These are phyloP conservation scores for Populus ilicifolia DNA, from an alignment of 345 rosid genomes.

Conservation along the genomic window DNA sequence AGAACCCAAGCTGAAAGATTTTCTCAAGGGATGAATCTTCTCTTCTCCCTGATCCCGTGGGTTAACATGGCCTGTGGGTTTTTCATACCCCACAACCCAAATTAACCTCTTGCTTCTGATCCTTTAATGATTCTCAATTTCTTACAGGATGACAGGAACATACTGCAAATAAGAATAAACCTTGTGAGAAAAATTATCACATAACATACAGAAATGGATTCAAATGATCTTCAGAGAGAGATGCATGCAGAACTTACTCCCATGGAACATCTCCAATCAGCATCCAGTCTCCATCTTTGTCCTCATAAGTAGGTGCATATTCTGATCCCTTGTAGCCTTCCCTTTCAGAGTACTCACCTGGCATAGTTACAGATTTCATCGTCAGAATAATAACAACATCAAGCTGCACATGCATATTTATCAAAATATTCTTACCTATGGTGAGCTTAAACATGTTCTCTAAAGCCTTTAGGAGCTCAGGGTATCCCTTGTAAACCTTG, in stretches of 20 bases:
- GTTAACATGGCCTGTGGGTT: conserved; percentile 2
- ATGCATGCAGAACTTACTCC: conserved; percentile 7
- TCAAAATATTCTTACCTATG: conserved; percentile 2
- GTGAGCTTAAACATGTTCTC: conserved; percentile 20
- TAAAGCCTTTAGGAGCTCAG: conserved; percentile 13
- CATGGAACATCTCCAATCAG: conserved; percentile 24
- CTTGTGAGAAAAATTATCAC: not conserved
- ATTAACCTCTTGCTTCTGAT: conserved; percentile 60
- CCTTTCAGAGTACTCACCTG: conserved; percentile 21
- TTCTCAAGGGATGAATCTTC: conserved; percentile 1
- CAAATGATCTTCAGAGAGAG: no score
- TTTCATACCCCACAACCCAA: conserved; percentile 54
- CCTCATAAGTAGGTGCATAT: conserved; percentile 22
- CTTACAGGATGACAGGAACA: conserved; percentile 82
- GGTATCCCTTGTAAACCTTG: conserved; percentile 13
- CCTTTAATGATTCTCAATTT: conserved; percentile 83
- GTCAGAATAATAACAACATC: not conserved
- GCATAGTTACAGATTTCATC: not conserved
- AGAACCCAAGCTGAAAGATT: conserved; percentile 43
- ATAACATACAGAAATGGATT: not conserved
- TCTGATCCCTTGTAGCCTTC: conserved; percentile 26
- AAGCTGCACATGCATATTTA: not conserved
- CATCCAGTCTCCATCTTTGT: conserved; percentile 28
- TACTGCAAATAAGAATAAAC: conserved; percentile 40
- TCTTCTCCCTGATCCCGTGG: conserved; percentile 7